Conservation (phyloP, 352 stramenopile species). For the Phytophthora megakarya region DNA sequence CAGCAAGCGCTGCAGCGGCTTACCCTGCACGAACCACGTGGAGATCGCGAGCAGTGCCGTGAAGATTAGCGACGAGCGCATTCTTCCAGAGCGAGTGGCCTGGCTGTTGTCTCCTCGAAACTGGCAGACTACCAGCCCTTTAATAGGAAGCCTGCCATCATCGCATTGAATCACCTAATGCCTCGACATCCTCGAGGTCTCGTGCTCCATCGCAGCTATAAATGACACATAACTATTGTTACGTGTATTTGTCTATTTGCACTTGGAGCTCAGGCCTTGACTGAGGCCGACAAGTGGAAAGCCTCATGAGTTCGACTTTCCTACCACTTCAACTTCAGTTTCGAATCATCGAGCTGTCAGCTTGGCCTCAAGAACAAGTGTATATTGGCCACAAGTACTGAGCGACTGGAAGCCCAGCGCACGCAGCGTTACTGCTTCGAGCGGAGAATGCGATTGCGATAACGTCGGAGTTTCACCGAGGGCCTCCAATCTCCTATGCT, state of each 20-base stretch:
- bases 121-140: constrained; percentile 7
- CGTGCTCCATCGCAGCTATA: not conserved
- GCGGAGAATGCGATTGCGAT: constrained; percentile 3
- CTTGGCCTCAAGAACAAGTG: not conserved
- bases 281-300: not conserved
- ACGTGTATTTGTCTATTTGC: no score
- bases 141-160: not conserved
- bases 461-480: constrained; percentile 21
- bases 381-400: not conserved
- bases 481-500: constrained; percentile 20
- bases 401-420: not conserved
- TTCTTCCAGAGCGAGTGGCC: constrained; percentile 10
- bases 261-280: no score
- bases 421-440: not conserved
- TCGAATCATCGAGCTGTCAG: no score
- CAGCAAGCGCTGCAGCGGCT: not conserved
- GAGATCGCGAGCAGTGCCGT: constrained; percentile 11
- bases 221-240: no score
- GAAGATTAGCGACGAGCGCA: constrained; percentile 21
- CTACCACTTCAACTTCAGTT: not conserved
- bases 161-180: not conserved
- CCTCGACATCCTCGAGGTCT: not conserved
- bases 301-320: not conserved
- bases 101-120: constrained; percentile 22
- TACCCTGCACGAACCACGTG: constrained; percentile 9